phyloP scores from a whole-genome alignment of 768 basidiomycete genomes.

The Mycena vulgaris region DNA sequence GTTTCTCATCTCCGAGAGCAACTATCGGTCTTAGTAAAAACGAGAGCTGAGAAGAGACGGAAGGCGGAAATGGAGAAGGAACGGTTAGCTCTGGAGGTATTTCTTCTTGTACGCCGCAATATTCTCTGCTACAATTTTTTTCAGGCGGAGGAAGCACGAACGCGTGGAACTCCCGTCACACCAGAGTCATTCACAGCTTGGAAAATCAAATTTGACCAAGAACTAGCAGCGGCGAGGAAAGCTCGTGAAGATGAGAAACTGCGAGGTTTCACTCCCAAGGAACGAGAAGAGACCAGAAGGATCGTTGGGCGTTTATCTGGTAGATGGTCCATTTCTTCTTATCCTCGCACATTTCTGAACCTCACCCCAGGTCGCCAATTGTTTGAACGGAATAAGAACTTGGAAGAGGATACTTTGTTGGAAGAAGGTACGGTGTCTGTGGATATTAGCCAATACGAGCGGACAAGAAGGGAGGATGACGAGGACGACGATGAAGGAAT shows the following conservation, averaged over 20 bases:
- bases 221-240: constrained; percentile 67
- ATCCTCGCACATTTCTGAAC: background rate
- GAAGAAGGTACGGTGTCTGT: constrained; percentile 93
- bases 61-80: constrained; percentile 82
- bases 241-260: constrained; percentile 80
- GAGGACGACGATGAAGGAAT: constrained; percentile 77
- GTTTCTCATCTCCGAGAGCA: constrained; percentile 88
- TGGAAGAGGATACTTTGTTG: constrained; percentile 85
- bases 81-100: constrained; percentile 82
- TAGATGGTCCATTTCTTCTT: constrained; percentile 50
- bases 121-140: constrained; percentile 23
- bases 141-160: constrained; percentile 90
- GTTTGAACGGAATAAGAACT: constrained; percentile 86
- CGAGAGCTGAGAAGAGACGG: constrained; percentile 68
- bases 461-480: constrained; percentile 70
- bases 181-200: constrained; percentile 84
- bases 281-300: constrained; percentile 54
- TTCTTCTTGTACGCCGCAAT: constrained; percentile 23
- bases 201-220: constrained; percentile 86
- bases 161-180: constrained; percentile 94
- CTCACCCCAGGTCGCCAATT: constrained; percentile 84
- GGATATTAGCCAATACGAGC: constrained; percentile 91
- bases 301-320: constrained; percentile 76
- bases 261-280: constrained; percentile 45
- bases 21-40: constrained; percentile 73